These are phyloP conservation scores for Aspergillus sojae DNA, from an alignment of 2,329 filamentous ascomycete species.

Conservation along the genomic window DNA sequence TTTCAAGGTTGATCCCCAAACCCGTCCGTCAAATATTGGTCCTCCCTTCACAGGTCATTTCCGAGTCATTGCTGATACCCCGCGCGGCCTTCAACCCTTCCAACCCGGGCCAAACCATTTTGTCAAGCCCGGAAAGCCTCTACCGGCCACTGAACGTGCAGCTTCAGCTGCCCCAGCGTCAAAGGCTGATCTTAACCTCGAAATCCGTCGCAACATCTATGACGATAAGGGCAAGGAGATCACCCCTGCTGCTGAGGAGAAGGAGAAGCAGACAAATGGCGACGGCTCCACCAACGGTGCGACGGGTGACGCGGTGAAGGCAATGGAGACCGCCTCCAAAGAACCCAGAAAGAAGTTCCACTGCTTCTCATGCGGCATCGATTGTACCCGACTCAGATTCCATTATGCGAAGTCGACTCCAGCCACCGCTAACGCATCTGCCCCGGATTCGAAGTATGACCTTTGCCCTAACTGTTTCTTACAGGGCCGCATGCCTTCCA, in stretches of 20 bases:
- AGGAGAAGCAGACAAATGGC: conserved; percentile 69
- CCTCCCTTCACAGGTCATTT: conserved; percentile 98
- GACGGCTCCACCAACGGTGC: conserved; percentile 69
- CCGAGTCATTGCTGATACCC: conserved; percentile 92
- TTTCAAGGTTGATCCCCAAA: conserved; percentile 86
- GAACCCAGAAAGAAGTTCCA: conserved; percentile 69
- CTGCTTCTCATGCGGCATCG: conserved; percentile 89
- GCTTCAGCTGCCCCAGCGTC: conserved; percentile 65
- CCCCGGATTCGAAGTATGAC: conserved; percentile 72
- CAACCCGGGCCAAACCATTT: conserved; percentile 82
- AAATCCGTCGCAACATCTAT: conserved; percentile 93
- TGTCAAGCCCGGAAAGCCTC: conserved; percentile 62
- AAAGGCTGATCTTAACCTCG: conserved; percentile 86
- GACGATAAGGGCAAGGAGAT: conserved; percentile 88
- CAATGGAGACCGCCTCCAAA: conserved; percentile 61
- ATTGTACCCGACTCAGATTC: conserved; percentile 75
- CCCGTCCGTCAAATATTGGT: conserved; percentile 90
- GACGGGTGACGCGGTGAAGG: conserved; percentile 60
- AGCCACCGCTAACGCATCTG: conserved; percentile 58
- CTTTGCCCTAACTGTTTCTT: conserved; percentile 89
- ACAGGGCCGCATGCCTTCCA: conserved; percentile 78
- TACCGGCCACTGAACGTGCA: conserved; percentile 70
- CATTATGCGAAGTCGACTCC: conserved; percentile 68
- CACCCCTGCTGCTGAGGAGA: conserved; percentile 66
- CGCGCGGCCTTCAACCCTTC: conserved; percentile 90